Base-by-base conservation (phyloP, 106 monocot genomes). In the Cymbidium sinense region DNA sequence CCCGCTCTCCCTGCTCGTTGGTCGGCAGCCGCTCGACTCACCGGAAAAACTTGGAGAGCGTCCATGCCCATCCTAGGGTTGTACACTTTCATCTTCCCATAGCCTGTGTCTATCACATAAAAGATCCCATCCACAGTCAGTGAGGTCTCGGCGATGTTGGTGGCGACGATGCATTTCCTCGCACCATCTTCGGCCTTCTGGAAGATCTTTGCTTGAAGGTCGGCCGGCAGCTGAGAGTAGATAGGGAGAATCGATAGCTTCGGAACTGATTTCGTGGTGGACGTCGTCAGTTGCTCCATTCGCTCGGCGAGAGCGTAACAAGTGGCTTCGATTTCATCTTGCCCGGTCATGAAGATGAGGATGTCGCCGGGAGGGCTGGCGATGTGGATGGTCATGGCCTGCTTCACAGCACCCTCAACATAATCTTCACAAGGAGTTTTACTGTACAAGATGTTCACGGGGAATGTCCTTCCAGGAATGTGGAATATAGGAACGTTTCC, bases 61-160 rank as follows among this genome's bases (percentile, higher is more conserved):
- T 98, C 94, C 98, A 98, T 98, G 51, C 94, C 94, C 91, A 94
- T 94, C 52, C 90, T 85, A 31, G 94, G 98, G 73, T 94, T 98
- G 80, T 94, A 98, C 2, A 98, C 98, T 75, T 98, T 98, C 85
- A 94, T 90, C 79, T 98, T 98, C 2, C 91, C 94, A 70, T 94
- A 98, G 2, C 98, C 98, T 23, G 98, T 86, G 73, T 98, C 98
- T 51, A 94, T 94, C 28, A 98, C 98, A 82, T 94, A 98, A 29
- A 88, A 86, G 75, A 98, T 94, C 20, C 98, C 98, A 70, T 98
- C 98, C 0, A 98, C 94, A 1, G 98, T 98, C 0, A 98, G 83
- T 21, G 94, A 98, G 5, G 98, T 98, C 85, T 98, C 94, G 7
- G 98, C 94, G 83, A 98, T 98, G 78, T 98, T 98, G 61, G 98